phyloP scores from a whole-genome alignment of 1,284 basidiomycete genomes.

The Ganoderma lingzhi region DNA sequence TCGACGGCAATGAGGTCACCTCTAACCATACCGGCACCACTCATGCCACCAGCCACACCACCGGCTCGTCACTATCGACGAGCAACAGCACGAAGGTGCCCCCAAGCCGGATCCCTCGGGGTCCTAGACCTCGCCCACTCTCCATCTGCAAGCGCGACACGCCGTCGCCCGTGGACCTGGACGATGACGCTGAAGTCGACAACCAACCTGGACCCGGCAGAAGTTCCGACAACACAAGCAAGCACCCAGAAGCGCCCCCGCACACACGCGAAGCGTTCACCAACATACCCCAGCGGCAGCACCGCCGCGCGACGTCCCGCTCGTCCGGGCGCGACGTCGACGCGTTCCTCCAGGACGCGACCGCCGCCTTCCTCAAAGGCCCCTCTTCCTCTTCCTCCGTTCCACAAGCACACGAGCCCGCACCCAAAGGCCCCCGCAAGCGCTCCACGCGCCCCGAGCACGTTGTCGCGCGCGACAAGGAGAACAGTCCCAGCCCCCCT shows the following conservation, averaged over 20 bases:
- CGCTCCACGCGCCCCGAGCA: conserved; percentile 16
- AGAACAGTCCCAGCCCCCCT: conserved; percentile 37
- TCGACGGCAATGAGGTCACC: not conserved
- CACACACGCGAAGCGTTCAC: conserved; percentile 28
- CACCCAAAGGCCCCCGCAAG: conserved; percentile 14
- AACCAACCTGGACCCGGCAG: conserved; percentile 1
- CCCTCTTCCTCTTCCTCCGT: not conserved
- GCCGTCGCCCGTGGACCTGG: conserved; percentile 2
- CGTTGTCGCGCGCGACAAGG: conserved; percentile 31
- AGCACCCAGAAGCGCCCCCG: not conserved
- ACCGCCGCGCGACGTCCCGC: conserved; percentile 27
- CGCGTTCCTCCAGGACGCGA: not conserved
- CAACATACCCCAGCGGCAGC: conserved; percentile 24
- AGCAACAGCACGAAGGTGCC: conserved; percentile 20
- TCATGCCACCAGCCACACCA: conserved; percentile 17
- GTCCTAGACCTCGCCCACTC: conserved; percentile 35
- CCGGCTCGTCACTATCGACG: conserved; percentile 26
- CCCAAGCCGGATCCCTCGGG: conserved; percentile 35
- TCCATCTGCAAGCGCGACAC: conserved; percentile 18
- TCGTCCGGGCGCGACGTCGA: conserved; percentile 10
- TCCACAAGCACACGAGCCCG: not conserved
- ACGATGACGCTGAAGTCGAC: not conserved
- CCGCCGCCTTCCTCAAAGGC: conserved; percentile 2
- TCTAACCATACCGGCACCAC: conserved; percentile 14
- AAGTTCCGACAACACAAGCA: conserved; percentile 1